Base-by-base conservation (phyloP, 208 protist species). In the Wallacemonas rigidus region DNA sequence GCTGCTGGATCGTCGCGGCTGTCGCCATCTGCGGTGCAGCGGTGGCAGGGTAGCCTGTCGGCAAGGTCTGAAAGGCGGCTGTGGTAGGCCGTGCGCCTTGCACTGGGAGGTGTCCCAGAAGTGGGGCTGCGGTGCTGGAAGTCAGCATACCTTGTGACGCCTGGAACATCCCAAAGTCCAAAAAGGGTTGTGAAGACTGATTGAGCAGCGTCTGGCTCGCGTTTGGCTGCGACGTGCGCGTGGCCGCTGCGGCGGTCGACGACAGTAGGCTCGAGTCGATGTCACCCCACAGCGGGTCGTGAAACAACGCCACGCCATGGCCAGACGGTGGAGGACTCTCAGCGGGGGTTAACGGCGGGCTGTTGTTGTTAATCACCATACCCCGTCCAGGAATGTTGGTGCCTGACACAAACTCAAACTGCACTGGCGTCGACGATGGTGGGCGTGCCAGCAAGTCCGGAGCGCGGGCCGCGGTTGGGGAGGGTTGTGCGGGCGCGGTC, bases 251-350 rank as follows among this genome's bases (percentile, higher is more conserved):
- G 15, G 61, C 44, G 44, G 72, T 60, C 12, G 69, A n/a, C 39
- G 48, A 57, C 50, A 80, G 74, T 35, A 75, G 69, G 40, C 67
- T 75, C 17, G 77, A 67, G 36, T 78, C 64, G 3, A 38, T 39
- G 41, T 79, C 77, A 3, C 86, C 84, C 89, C 89, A 94, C 56
- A 94, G 72, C 4, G 86, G 86, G 79, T 94, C 86, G 69, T 94
- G 89, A 71, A 94, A 94, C 48, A 94, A 74, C 2, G 89, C 84
- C 44, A 94, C 67, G 69, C 76, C 76, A 15, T 80, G 69, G 15
- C 71, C 11, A n/a, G 53, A 45, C 40, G 71, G 74, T 35, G 61
- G 41, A 11, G 76, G 74, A n/a, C 61, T 40, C 12, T 55, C 44
- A 63, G 36, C 45, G 39, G n/a, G 70, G 12, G 43, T 62, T 65